These are phyloP conservation scores for Candida insectalens DNA, from an alignment of 805 yeast species.

Conservation along the genomic window DNA sequence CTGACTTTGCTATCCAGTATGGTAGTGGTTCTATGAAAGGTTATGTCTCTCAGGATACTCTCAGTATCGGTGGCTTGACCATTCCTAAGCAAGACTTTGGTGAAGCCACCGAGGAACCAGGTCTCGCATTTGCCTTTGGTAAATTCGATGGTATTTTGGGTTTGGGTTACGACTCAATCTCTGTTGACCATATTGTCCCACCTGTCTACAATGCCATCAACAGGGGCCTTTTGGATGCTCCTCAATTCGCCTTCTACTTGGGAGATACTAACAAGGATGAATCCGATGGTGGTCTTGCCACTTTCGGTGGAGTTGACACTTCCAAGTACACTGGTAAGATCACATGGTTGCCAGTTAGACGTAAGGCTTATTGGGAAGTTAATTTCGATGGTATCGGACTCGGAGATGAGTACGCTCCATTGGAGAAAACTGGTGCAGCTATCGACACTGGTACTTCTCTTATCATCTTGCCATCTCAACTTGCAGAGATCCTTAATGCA, in stretches of 20 bases:
- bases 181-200: slow-evolving; percentile 85
- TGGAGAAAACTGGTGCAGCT: slow-evolving; percentile 86
- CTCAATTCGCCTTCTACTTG: slow-evolving; percentile 82
- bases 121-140: slow-evolving; percentile 96
- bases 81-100: slow-evolving; percentile 91
- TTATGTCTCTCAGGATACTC: slow-evolving; percentile 76
- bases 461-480: slow-evolving; percentile 87
- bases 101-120: slow-evolving; percentile 96
- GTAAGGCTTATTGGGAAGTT: slow-evolving; percentile 99
- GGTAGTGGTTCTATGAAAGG: slow-evolving; percentile 94
- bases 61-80: slow-evolving; percentile 72
- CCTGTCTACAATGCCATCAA: slow-evolving; percentile 87
- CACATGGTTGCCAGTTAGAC: slow-evolving; percentile 95
- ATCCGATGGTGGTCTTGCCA: slow-evolving; percentile 79
- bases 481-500: slow-evolving; percentile 91
- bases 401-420: slow-evolving; percentile 84
- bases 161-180: slow-evolving; percentile 83
- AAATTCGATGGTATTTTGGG: slow-evolving; percentile 98
- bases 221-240: slow-evolving; percentile 72
- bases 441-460: slow-evolving; percentile 98
- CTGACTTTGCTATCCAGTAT: slow-evolving; percentile 76
- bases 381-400: slow-evolving; percentile 81
- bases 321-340: slow-evolving; percentile 71
- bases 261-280: slow-evolving; percentile 66
- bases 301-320: slow-evolving; percentile 90